Evolutionary conservation across 306 rosid species (phyloP).

Genomic region (Castanea sativa): DNA sequence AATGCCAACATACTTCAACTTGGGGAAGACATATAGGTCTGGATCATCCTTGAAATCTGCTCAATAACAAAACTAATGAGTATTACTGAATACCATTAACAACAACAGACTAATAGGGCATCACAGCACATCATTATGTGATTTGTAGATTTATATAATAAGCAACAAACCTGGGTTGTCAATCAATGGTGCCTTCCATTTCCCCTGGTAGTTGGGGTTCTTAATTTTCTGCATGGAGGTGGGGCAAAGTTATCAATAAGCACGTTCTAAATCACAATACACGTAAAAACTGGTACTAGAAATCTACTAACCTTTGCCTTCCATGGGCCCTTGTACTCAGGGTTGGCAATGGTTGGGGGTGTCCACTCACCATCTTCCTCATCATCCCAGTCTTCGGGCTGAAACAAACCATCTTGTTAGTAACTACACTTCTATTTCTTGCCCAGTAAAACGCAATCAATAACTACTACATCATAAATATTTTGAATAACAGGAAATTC

Average conservation of each 20-base stretch:
- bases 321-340: constrained; percentile 99
- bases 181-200: constrained; percentile 96
- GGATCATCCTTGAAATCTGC: constrained; percentile 95
- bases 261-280: not conserved
- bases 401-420: constrained; percentile 27
- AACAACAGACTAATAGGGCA: not conserved
- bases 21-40: constrained; percentile 88
- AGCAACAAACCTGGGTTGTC: constrained; percentile 83
- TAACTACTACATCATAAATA: not conserved
- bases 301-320: constrained; percentile 70
- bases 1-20: constrained; percentile 87
- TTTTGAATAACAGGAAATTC: not conserved
- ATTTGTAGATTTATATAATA: not conserved
- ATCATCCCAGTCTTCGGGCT: constrained; percentile 99
- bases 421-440: not conserved
- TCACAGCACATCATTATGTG: not conserved
- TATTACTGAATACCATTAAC: not conserved
- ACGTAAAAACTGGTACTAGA: not conserved
- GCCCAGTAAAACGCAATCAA: not conserved
- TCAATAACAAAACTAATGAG: constrained; percentile 6
- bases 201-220: constrained; percentile 90
- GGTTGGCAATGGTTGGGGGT: constrained; percentile 90
- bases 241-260: constrained; percentile 18
- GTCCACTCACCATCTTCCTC: constrained; percentile 99
- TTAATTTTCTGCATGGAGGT: constrained; percentile 67